These are phyloP conservation scores for Mentha longifolia DNA, from an alignment of 257 asterid genomes.

Conservation along the genomic window DNA sequence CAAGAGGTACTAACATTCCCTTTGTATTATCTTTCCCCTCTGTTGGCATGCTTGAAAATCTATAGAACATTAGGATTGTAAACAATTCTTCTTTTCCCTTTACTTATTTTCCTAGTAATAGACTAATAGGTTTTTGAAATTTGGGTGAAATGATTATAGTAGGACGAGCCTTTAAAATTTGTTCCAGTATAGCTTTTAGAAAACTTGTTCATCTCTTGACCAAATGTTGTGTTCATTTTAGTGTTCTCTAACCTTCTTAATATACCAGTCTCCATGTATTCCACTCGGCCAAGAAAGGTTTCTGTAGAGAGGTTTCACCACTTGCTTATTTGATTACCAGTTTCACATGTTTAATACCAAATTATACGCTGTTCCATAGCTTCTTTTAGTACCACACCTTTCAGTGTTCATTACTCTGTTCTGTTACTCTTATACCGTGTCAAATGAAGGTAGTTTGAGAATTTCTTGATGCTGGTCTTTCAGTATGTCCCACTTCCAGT, in stretches of 20 bases:
- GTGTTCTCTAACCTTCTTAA: not conserved
- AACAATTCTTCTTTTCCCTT: not conserved
- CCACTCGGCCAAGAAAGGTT: not conserved
- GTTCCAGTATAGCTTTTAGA: not conserved
- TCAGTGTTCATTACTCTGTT: not conserved
- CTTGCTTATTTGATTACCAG: not conserved
- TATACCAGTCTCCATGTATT: not conserved
- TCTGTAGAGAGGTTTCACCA: not conserved
- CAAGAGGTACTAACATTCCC: not conserved
- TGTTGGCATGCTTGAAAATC: not conserved
- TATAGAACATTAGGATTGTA: not conserved
- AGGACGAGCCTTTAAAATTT: not conserved
- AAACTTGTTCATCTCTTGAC: not conserved
- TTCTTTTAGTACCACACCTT: not conserved
- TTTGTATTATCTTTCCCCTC: not conserved
- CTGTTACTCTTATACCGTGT: not conserved
- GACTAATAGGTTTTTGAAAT: not conserved
- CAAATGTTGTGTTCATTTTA: not conserved
- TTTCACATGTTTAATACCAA: not conserved
- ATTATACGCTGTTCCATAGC: not conserved
- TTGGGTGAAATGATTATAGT: not conserved
- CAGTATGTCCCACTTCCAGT: not conserved
- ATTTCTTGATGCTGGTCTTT: conserved; percentile 25
- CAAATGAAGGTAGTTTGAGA: conserved; percentile 12
- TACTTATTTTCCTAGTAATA: not conserved